A percentile compares a stretch with the other conserved stretches of the same genome.
These are phyloP conservation scores for Smallanthus sonchifolius DNA, from an alignment of 129 eudicot genomes.

Conservation along the genomic window DNA sequence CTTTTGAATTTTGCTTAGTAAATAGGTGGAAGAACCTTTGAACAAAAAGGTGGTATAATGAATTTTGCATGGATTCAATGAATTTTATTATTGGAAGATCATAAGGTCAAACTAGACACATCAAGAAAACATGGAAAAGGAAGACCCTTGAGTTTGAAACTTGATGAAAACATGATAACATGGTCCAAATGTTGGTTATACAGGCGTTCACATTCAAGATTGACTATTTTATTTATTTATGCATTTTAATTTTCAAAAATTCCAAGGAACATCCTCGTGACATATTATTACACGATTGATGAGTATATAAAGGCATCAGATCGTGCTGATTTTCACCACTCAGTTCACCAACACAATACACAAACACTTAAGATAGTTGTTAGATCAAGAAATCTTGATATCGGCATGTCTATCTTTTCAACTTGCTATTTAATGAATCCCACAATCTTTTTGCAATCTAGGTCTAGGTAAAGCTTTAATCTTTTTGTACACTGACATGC, in stretches of 20 bases:
- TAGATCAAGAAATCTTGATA: constrained; percentile 13
- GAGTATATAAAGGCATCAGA: constrained; percentile 32
- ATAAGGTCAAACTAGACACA: constrained; percentile 23
- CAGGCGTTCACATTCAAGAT: constrained; percentile 36
- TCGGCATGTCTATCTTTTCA: constrained; percentile 38
- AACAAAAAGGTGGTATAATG: constrained; percentile 8
- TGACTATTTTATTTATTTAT: constrained; percentile 11
- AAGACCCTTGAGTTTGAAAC: constrained; percentile 21
- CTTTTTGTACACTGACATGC: neutral
- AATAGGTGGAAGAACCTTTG: constrained; percentile 12
- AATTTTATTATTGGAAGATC: constrained; percentile 12
- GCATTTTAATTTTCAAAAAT: neutral
- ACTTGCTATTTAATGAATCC: constrained; percentile 30
- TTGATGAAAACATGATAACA: neutral
- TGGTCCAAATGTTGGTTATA: constrained; percentile 19
- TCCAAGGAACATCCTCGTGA: constrained; percentile 18
- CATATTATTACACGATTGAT: constrained; percentile 6
- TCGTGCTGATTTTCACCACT: constrained; percentile 15
- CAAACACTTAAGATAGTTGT: constrained; percentile 5
- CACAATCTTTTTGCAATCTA: constrained; percentile 37
- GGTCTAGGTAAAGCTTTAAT: constrained; percentile 36
- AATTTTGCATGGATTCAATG: constrained; percentile 29
- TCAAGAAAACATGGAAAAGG: constrained; percentile 14
- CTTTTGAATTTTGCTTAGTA: neutral
- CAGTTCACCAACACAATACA: constrained; percentile 23